These are phyloP conservation scores for Cladorrhinum samala DNA, from an alignment of 495 filamentous ascomycete genomes.

Conservation along the genomic window DNA sequence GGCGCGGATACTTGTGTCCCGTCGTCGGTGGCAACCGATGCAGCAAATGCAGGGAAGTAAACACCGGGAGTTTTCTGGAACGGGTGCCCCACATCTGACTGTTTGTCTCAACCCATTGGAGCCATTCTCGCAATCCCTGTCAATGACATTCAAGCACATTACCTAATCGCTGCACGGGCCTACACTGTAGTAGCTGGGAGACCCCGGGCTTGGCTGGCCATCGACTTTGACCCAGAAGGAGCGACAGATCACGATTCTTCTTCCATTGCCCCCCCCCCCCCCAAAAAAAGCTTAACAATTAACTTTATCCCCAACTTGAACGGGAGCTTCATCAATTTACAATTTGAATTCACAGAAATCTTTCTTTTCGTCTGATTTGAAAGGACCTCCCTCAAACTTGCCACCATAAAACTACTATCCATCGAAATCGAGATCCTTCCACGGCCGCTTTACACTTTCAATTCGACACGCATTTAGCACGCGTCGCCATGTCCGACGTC, in stretches of 20 bases:
- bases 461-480: neutral
- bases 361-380: neutral
- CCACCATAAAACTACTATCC: too few relatives aligned
- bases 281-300: too few relatives aligned
- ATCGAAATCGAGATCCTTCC: too few relatives aligned
- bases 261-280: too few relatives aligned
- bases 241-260: too few relatives aligned
- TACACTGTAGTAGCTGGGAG: neutral
- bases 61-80: constrained; percentile 17
- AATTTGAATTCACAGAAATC: neutral
- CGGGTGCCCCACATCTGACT: constrained; percentile 5
- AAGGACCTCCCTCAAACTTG: too few relatives aligned
- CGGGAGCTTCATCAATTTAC: too few relatives aligned
- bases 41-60: constrained; percentile 16
- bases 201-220: too few relatives aligned
- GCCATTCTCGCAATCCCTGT: neutral
- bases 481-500: constrained; percentile 9
- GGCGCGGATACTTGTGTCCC: constrained; percentile 10
- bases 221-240: neutral
- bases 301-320: too few relatives aligned
- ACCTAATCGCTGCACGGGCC: neutral
- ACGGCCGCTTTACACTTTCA: neutral
- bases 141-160: neutral
- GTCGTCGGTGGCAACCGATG: constrained; percentile 26
- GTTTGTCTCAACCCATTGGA: neutral